Evolutionary conservation across 116 monocot genomes (phyloP).

Genomic region (Phalaenopsis hybrid): DNA sequence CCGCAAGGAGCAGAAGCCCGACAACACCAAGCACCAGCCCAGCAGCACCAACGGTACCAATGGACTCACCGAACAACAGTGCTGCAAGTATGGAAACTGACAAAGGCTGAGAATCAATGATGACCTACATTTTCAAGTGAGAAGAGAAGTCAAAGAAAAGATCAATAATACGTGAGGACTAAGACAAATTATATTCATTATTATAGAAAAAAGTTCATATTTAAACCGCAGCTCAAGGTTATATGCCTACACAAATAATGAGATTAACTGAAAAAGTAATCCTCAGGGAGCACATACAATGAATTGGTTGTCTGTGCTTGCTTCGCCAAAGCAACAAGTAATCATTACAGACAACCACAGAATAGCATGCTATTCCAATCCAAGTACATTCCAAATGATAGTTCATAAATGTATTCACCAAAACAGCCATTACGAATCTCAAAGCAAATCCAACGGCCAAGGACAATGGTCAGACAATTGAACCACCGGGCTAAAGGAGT

Average conservation of each 20-base stretch:
- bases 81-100: slow-evolving; percentile 87
- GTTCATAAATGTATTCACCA: too few relatives aligned
- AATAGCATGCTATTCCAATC: background rate
- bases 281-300: background rate
- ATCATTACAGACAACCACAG: background rate
- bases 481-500: too few relatives aligned
- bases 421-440: too few relatives aligned
- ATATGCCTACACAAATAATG: background rate
- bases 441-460: too few relatives aligned
- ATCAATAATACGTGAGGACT: background rate
- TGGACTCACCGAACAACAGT: slow-evolving; percentile 84
- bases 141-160: background rate
- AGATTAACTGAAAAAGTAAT: background rate
- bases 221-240: background rate
- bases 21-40: slow-evolving; percentile 82
- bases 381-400: too few relatives aligned
- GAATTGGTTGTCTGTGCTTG: background rate
- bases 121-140: slow-evolving; percentile 55
- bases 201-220: background rate
- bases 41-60: slow-evolving; percentile 59
- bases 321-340: background rate
- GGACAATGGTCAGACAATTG: too few relatives aligned
- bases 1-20: slow-evolving; percentile 93
- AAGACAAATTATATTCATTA: background rate
- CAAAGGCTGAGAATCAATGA: slow-evolving; percentile 97